These are phyloP conservation scores for Neofusicoccum sp. DNA, from an alignment of 2,329 filamentous ascomycete genomes.

Conservation along the genomic window DNA sequence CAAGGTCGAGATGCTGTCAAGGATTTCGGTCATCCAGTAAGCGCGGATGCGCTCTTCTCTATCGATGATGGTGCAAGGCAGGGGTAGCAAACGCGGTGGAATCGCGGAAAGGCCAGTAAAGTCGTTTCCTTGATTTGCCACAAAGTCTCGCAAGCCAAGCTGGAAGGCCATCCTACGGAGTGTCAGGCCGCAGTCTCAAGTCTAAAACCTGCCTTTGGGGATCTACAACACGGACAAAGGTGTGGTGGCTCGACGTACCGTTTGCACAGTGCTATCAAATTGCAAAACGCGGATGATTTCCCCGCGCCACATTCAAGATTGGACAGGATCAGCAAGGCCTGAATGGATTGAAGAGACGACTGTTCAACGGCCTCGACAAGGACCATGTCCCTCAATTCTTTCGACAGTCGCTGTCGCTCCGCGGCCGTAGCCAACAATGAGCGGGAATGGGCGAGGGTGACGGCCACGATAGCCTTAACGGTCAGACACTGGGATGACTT, in stretches of 20 bases:
- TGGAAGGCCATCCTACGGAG: conserved; percentile 28
- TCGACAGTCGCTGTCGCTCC: conserved; percentile 23
- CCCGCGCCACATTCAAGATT: conserved; percentile 32
- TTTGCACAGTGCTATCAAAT: conserved; percentile 34
- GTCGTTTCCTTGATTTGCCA: conserved; percentile 29
- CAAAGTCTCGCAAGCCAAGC: conserved; percentile 30
- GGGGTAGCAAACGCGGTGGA: conserved; percentile 26
- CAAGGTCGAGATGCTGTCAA: conserved; percentile 35
- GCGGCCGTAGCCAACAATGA: conserved; percentile 21
- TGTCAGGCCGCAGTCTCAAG: neutral
- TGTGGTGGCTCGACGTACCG: conserved; percentile 22
- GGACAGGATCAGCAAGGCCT: conserved; percentile 33
- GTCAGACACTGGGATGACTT: conserved; percentile 24
- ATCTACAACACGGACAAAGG: too few species aligned
- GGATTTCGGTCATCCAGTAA: conserved; percentile 40
- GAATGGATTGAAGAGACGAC: conserved; percentile 31
- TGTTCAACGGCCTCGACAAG: conserved; percentile 30
- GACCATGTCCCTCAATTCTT: conserved; percentile 27
- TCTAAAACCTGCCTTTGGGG: too few species aligned
- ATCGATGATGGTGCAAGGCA: conserved; percentile 31
- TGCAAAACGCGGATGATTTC: conserved; percentile 33
- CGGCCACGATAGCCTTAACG: conserved; percentile 30
- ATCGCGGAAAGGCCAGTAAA: conserved; percentile 28
- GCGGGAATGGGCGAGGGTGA: conserved; percentile 28
- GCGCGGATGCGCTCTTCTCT: conserved; percentile 36